Percentiles rank a stretch among this genome's conserved stretches.
phyloP scores from a whole-genome alignment of 169 alveolate species.

The Eimeria falciformis region DNA sequence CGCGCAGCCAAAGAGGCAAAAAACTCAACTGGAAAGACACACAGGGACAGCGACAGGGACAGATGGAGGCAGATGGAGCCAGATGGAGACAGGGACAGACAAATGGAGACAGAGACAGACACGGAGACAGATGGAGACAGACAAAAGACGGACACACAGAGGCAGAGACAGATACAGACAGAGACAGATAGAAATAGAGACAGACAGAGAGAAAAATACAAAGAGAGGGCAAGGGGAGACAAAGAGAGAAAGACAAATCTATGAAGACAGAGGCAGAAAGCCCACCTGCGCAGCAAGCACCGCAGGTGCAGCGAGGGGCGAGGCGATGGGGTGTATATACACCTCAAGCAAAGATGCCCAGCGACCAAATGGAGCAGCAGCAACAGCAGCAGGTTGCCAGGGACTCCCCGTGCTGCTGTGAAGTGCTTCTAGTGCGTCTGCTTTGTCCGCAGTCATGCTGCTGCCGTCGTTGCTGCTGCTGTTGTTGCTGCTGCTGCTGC shows the following conservation, averaged over 20 bases:
- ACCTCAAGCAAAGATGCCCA: neutral
- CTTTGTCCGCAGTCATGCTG: neutral
- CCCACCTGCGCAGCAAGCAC: neutral
- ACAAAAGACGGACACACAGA: neutral
- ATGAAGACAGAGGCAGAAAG: neutral
- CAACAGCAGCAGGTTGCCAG: slow-evolving; percentile 13
- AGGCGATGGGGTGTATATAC: neutral
- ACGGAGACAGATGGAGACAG: neutral
- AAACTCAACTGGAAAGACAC: neutral
- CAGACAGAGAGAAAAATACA: neutral
- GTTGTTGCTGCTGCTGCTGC: slow-evolving; percentile 10
- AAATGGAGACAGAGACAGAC: neutral
- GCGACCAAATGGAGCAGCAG: neutral
- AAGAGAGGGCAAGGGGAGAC: neutral
- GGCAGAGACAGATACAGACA: neutral
- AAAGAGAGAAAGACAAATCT: neutral
- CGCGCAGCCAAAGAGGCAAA: neutral
- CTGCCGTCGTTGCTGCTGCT: neutral
- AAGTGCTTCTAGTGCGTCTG: neutral
- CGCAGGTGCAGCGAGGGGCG: neutral
- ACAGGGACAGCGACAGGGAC: neutral
- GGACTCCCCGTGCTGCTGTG: neutral
- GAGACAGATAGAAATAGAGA: neutral
- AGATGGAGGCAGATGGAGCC: neutral
- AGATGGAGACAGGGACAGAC: neutral